Percentiles rank a stretch among this genome's conserved stretches.
phyloP scores from a whole-genome alignment of 2,329 filamentous ascomycete genomes.

The Aspergillus brunneoviolaceus region DNA sequence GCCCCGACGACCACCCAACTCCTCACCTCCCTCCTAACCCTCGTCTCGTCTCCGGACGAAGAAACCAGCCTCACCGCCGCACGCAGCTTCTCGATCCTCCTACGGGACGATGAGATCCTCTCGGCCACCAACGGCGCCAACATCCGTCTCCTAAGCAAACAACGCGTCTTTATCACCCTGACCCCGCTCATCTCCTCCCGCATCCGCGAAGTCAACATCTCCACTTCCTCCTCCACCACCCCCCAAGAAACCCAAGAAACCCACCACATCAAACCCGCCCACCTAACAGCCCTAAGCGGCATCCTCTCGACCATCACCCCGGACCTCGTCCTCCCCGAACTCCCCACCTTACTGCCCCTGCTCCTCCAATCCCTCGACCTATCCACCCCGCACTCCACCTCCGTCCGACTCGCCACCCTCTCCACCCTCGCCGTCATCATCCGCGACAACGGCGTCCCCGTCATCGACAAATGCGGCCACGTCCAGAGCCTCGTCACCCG shows the following conservation, averaged over 20 bases:
- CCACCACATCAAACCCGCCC: slow-evolving; percentile 55
- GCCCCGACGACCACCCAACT: slow-evolving; percentile 51
- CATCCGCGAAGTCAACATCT: slow-evolving; percentile 47
- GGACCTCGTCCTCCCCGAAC: slow-evolving; percentile 58
- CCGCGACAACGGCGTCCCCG: slow-evolving; percentile 53
- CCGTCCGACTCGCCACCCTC: slow-evolving; percentile 61
- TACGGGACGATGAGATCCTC: slow-evolving; percentile 61
- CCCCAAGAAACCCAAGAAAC: slow-evolving; percentile 28
- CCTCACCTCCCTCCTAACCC: slow-evolving; percentile 49
- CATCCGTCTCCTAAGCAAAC: slow-evolving; percentile 62
- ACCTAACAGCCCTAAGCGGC: slow-evolving; percentile 63
- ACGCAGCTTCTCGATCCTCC: slow-evolving; percentile 58
- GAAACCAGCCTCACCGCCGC: slow-evolving; percentile 53
- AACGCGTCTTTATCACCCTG: slow-evolving; percentile 62
- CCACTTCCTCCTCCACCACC: slow-evolving; percentile 21
- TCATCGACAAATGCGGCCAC: slow-evolving; percentile 56
- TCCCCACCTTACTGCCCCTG: slow-evolving; percentile 58
- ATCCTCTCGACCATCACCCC: slow-evolving; percentile 61
- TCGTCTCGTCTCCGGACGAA: slow-evolving; percentile 47
- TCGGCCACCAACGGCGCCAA: slow-evolving; percentile 61
- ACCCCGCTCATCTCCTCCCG: slow-evolving; percentile 56
- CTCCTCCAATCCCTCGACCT: slow-evolving; percentile 65
- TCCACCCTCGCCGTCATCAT: slow-evolving; percentile 60
- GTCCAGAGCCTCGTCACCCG: slow-evolving; percentile 57
- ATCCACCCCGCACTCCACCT: slow-evolving; percentile 43